Evolutionary conservation across 495 filamentous ascomycete species (phyloP).

Genomic region (Hypoxylon fuscum): DNA sequence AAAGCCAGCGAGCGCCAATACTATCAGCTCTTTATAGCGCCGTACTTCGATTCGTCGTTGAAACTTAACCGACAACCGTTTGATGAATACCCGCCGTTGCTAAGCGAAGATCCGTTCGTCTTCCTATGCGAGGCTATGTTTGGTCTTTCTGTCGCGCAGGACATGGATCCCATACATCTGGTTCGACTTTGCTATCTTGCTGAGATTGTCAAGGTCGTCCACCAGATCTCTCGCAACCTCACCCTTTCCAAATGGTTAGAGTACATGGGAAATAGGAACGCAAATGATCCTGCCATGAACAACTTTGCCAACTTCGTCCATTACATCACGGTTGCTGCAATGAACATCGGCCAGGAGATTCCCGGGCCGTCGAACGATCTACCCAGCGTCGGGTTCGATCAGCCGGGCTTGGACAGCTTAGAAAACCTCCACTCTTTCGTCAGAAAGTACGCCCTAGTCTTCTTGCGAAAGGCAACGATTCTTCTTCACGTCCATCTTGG

Average conservation of each 20-base stretch:
- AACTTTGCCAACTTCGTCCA: constrained; percentile 58
- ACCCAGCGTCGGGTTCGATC: constrained; percentile 52
- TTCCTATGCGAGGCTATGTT: constrained; percentile 85
- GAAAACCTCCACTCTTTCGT: constrained; percentile 59
- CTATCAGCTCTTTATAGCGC: constrained; percentile 74
- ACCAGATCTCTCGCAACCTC: constrained; percentile 58
- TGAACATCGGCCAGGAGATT: constrained; percentile 34
- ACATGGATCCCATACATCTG: constrained; percentile 81
- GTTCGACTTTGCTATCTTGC: constrained; percentile 90
- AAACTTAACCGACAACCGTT: constrained; percentile 42
- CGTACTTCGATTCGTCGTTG: constrained; percentile 55
- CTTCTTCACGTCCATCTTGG: constrained; percentile 89
- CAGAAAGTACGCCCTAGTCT: constrained; percentile 84
- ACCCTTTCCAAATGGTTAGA: constrained; percentile 50
- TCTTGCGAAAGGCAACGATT: constrained; percentile 85
- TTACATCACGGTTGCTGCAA: constrained; percentile 43
- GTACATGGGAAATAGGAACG: constrained; percentile 44
- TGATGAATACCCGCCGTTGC: constrained; percentile 69
- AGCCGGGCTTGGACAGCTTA: constrained; percentile 53
- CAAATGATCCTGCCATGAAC: constrained; percentile 48
- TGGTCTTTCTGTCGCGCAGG: constrained; percentile 55
- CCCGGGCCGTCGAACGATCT: constrained; percentile 15
- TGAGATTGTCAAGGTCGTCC: constrained; percentile 83
- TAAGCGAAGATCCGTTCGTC: constrained; percentile 82
- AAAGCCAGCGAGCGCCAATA: constrained; percentile 76